Base-by-base conservation (phyloP, 2,329 filamentous ascomycete genomes). In the Moelleriella libera region DNA sequence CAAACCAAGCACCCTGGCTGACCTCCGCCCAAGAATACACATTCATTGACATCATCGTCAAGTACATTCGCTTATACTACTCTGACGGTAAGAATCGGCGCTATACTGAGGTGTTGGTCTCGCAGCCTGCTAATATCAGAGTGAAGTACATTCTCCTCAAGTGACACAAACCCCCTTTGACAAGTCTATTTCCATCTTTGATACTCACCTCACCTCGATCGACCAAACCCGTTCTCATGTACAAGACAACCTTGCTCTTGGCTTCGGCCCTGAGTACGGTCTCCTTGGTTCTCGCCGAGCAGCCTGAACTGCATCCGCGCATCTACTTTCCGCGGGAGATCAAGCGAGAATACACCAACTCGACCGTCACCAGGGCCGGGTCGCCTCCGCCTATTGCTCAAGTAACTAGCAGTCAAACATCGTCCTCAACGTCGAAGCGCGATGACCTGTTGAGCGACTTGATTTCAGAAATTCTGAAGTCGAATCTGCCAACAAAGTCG, bases 291-390 rank as follows among this genome's bases (percentile, higher is more conserved):
- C 62, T 63, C 53, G 71, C 49, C 4, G 40, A 70, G 28, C 65
- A 71, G 47, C 54, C 60, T 39, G 62, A 70, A 34, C 63, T 64
- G 34, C 63, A 65, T 51, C 74, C 75, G 14, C 70, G 67, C 57
- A 75, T 77, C 56, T 80, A 78, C 59, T 79, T 74, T 52, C 76
- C 76, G 10, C 68, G 71, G 48, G 68, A 76, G 42, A 65, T 80
- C 55, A 78, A 72, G 63, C 69, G 75, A 47, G 65, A 72, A 49
- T 65, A 69, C 47, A 55, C 56, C 50, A 74, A 75, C 55, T 60
- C 58, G 11, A 70, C 69, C n/a, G 57, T 60, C 50, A 65, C 65
- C 41, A 58, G 58, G 46, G 47, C 55, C 30, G 43, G 49, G 29
- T 49, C 60, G 42, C 52, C 54, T 21, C 46, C 52, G 11, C 45